phyloP scores from a whole-genome alignment of 1,139 yeast genomes.

The Petasospora fabianii region DNA sequence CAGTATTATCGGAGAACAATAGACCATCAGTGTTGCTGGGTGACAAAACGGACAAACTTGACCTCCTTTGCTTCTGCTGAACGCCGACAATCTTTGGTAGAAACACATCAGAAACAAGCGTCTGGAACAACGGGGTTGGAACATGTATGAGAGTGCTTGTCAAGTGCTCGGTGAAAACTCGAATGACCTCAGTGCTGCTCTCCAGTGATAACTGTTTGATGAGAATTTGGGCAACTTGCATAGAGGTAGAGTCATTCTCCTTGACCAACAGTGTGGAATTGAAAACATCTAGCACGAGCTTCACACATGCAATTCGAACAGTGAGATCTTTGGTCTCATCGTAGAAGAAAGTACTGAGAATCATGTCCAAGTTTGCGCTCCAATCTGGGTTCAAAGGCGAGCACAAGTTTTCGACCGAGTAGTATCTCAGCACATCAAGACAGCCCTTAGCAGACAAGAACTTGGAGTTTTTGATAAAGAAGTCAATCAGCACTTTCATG shows the following conservation, averaged over 20 bases:
- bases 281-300: slow-evolving; percentile 42
- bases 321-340: slow-evolving; percentile 30
- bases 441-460: slow-evolving; percentile 38
- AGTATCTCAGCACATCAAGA: slow-evolving; percentile 43
- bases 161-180: slow-evolving; percentile 34
- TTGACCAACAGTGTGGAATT: slow-evolving; percentile 32
- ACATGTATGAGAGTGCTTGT: slow-evolving; percentile 30
- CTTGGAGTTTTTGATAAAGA: slow-evolving; percentile 40
- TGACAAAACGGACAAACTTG: slow-evolving; percentile 14
- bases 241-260: slow-evolving; percentile 31
- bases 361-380: slow-evolving; percentile 41
- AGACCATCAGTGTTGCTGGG: not conserved
- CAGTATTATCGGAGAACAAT: slow-evolving; percentile 17
- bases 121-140: slow-evolving; percentile 30
- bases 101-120: slow-evolving; percentile 23
- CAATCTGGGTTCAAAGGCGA: slow-evolving; percentile 52
- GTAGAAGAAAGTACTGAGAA: slow-evolving; percentile 43
- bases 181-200: slow-evolving; percentile 35
- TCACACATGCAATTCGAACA: slow-evolving; percentile 40
- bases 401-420: slow-evolving; percentile 49
- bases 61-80: slow-evolving; percentile 21
- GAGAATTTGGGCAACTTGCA: slow-evolving; percentile 28
- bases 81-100: slow-evolving; percentile 19
- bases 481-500: slow-evolving; percentile 40
- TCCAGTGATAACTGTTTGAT: slow-evolving; percentile 21